phyloP scores from a whole-genome alignment of 139 green algal species.

The Nannochloris sp. region DNA sequence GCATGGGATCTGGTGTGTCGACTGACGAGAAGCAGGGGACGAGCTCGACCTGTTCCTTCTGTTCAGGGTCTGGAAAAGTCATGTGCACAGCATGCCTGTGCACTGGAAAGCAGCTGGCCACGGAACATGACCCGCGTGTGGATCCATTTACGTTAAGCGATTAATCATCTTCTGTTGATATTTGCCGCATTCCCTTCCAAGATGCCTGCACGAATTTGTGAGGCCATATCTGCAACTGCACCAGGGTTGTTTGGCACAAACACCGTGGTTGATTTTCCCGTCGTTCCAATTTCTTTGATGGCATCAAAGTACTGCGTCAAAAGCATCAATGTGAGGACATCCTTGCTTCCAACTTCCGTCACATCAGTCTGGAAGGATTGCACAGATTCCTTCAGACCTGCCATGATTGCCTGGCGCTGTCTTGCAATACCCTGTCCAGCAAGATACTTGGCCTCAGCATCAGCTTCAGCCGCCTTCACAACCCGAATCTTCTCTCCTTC shows the following conservation, averaged over 20 bases:
- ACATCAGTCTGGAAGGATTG: constrained; percentile 56
- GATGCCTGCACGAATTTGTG: constrained; percentile 51
- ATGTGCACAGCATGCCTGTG: constrained; percentile 97
- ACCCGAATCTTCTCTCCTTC: constrained; percentile 76
- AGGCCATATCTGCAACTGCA: constrained; percentile 48
- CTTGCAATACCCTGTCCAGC: constrained; percentile 62
- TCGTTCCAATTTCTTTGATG: constrained; percentile 59
- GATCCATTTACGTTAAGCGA: constrained; percentile 63
- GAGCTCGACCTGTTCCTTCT: constrained; percentile 42
- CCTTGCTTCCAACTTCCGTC: constrained; percentile 38
- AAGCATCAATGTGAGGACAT: constrained; percentile 73
- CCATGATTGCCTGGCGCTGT: constrained; percentile 81
- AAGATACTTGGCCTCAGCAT: constrained; percentile 92
- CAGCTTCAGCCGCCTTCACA: constrained; percentile 85
- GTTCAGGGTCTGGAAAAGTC: constrained; percentile 83
- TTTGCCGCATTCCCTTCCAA: constrained; percentile 26
- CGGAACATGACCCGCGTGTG: constrained; percentile 86
- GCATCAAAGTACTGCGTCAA: constrained; percentile 91
- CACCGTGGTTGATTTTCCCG: constrained; percentile 44
- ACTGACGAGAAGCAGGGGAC: neutral
- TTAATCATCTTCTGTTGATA: constrained; percentile 1
- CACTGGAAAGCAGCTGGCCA: constrained; percentile 86
- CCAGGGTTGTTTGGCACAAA: constrained; percentile 62
- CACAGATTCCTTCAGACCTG: constrained; percentile 80
- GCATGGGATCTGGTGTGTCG: constrained; percentile 49